A percentile compares a stretch with the other conserved stretches of the same genome.
phyloP scores from a whole-genome alignment of 192 early-diverging fungal genomes.

The Rhizoclosmatium sp. region DNA sequence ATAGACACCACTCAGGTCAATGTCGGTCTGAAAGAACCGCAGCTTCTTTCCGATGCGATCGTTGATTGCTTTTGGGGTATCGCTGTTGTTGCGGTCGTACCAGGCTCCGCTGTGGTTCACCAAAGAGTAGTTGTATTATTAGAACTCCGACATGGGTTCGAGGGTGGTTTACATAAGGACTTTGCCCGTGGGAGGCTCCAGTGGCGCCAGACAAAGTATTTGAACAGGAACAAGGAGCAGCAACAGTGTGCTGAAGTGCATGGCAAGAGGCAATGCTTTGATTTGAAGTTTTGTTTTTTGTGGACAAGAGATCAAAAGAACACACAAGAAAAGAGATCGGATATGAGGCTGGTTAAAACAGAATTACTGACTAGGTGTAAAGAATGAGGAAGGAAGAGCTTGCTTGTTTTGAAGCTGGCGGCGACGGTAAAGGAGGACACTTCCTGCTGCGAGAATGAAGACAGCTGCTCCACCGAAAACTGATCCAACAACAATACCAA shows the following conservation, averaged over 20 bases:
- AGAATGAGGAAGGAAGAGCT: neutral
- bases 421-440: neutral
- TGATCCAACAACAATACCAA: neutral
- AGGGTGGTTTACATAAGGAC: conserved; percentile 8
- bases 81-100: conserved; percentile 32
- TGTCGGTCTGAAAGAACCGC: conserved; percentile 37
- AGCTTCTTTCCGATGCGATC: conserved; percentile 23
- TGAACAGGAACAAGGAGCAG: no score
- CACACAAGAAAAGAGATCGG: no score
- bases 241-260: no score
- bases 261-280: no score
- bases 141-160: neutral
- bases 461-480: neutral
- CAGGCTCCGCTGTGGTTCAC: conserved; percentile 15
- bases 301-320: no score
- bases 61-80: conserved; percentile 22
- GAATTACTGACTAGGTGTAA: neutral
- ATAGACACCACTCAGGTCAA: conserved; percentile 34
- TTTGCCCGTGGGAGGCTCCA: conserved; percentile 22
- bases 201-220: neutral
- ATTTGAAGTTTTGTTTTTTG: no score
- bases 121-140: neutral
- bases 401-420: neutral
- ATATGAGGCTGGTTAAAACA: no score
- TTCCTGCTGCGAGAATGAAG: neutral